phyloP scores from a whole-genome alignment of 2,329 filamentous ascomycete species.

The Paramyrothecium sp. region DNA sequence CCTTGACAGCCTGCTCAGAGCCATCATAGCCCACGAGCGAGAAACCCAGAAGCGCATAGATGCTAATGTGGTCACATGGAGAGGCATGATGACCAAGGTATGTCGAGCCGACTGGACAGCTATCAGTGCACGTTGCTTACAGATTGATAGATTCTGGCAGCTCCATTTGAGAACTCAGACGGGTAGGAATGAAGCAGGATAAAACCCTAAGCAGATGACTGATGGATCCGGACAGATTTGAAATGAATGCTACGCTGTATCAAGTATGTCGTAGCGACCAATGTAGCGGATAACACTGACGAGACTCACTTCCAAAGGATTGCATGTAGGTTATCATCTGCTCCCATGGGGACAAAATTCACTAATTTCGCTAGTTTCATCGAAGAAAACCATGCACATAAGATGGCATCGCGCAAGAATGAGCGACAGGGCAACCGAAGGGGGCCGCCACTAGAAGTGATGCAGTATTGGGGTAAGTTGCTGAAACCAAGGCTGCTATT shows the following conservation, averaged over 20 bases:
- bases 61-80: slow-evolving; percentile 85
- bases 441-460: slow-evolving; percentile 67
- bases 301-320: slow-evolving; percentile 33
- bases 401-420: slow-evolving; percentile 48
- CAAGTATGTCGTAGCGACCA: slow-evolving; percentile 61
- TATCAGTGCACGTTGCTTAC: slow-evolving; percentile 8
- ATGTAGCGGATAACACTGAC: slow-evolving; percentile 6
- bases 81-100: slow-evolving; percentile 98
- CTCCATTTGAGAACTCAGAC: slow-evolving; percentile 78
- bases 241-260: slow-evolving; percentile 92
- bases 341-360: slow-evolving; percentile 1
- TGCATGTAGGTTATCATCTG: slow-evolving; percentile 46
- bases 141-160: slow-evolving; percentile 69
- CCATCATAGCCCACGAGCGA: slow-evolving; percentile 72
- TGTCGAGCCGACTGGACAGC: not conserved
- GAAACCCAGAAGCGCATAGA: slow-evolving; percentile 65
- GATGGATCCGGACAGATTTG: slow-evolving; percentile 60
- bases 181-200: slow-evolving; percentile 50
- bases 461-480: slow-evolving; percentile 82
- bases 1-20: slow-evolving; percentile 76
- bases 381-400: slow-evolving; percentile 82
- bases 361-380: slow-evolving; percentile 62
- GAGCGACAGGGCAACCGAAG: slow-evolving; percentile 15
- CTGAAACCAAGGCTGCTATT: not conserved
- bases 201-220: not conserved